Evolutionary conservation across 2,329 filamentous ascomycete genomes (phyloP).

Genomic region (Uncinocarpus reesii): DNA sequence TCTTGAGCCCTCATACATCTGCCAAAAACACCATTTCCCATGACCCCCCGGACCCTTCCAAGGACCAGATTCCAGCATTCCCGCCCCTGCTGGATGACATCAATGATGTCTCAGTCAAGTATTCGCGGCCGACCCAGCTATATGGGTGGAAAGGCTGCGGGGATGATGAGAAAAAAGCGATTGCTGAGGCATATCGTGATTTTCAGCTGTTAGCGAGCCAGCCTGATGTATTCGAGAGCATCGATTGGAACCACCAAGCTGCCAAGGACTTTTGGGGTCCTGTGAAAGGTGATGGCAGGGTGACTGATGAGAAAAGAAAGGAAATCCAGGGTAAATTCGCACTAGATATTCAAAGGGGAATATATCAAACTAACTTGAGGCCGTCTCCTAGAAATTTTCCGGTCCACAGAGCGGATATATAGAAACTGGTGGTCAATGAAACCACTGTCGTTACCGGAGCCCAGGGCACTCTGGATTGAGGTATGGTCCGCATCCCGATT

Average conservation of each 20-base stretch:
- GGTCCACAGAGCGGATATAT: background rate
- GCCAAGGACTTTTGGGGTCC: constrained; percentile 9
- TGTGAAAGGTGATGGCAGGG: background rate
- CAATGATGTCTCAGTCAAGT: background rate
- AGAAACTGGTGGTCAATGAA: constrained; percentile 5
- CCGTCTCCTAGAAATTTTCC: background rate
- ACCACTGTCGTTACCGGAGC: background rate
- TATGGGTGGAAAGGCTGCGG: constrained; percentile 7
- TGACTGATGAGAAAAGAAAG: background rate
- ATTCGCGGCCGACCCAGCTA: background rate
- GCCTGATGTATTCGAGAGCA: background rate
- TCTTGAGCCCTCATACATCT: background rate
- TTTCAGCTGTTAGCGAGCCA: background rate
- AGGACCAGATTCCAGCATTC: background rate
- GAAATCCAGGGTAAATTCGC: constrained; percentile 1
- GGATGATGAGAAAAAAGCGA: background rate
- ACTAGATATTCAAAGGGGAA: background rate
- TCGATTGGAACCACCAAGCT: constrained; percentile 9
- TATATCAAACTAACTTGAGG: background rate
- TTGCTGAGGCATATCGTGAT: constrained; percentile 6
- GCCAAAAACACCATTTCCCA: background rate
- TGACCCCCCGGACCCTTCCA: background rate
- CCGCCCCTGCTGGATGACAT: background rate
- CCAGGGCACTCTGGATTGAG: background rate
- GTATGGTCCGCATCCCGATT: background rate